These are phyloP conservation scores for Fremontodendron californicum DNA, from an alignment of 345 rosid species.

Conservation along the genomic window DNA sequence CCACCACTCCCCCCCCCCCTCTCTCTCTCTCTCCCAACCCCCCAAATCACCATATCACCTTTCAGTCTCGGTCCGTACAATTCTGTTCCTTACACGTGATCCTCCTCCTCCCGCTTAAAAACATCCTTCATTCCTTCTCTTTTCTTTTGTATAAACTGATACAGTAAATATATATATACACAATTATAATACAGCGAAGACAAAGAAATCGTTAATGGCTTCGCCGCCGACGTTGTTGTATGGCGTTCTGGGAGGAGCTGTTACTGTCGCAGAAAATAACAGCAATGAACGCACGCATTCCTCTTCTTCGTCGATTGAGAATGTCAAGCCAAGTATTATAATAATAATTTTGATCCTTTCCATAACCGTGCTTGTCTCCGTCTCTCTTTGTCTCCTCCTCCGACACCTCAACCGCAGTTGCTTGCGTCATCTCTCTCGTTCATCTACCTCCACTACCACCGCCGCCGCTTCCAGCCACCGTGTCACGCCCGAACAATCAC, in stretches of 20 bases:
- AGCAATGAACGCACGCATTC: not conserved
- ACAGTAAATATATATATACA: not conserved
- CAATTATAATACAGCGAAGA: not conserved
- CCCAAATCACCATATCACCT: not conserved
- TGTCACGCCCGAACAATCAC: slow-evolving; percentile 44
- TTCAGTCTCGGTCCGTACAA: not conserved
- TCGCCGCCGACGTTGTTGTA: slow-evolving; percentile 15
- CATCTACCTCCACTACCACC: slow-evolving; percentile 16
- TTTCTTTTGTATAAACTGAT: not conserved
- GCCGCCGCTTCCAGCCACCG: slow-evolving; percentile 27
- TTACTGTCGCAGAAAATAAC: slow-evolving; percentile 10
- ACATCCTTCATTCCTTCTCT: not conserved
- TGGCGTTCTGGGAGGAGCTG: slow-evolving; percentile 23
- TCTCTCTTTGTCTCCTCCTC: slow-evolving; percentile 66
- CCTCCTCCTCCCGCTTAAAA: not conserved
- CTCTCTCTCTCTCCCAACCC: not conserved
- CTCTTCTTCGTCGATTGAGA: slow-evolving; percentile 37
- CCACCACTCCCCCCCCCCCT: slow-evolving; percentile 11
- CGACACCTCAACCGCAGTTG: slow-evolving; percentile 64
- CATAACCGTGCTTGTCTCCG: slow-evolving; percentile 49
- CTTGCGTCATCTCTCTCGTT: slow-evolving; percentile 32
- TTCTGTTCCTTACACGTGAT: not conserved
- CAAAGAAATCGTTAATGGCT: not conserved
- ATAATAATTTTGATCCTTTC: slow-evolving; percentile 56
- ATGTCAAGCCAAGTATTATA: slow-evolving; percentile 58